Evolutionary conservation across 129 eudicot genomes (phyloP).

Genomic region (Apium graveolens): DNA sequence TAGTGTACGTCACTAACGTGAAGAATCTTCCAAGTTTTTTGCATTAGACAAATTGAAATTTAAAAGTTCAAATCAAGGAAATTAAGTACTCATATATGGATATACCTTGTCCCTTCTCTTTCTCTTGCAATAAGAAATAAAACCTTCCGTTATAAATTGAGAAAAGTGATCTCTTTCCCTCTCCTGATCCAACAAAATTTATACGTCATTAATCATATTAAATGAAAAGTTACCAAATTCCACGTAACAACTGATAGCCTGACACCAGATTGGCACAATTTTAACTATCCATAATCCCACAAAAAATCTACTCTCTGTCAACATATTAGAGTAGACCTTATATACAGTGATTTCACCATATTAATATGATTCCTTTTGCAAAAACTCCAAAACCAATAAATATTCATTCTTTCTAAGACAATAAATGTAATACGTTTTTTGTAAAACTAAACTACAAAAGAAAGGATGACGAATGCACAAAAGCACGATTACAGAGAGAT

Average conservation of each 20-base stretch:
- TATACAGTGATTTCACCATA: neutral
- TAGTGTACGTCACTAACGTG: neutral
- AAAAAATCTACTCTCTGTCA: neutral
- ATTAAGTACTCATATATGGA: neutral
- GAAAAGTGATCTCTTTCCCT: conserved; percentile 96
- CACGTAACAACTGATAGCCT: neutral
- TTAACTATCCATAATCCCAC: neutral
- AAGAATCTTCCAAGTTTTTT: neutral
- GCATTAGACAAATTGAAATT: neutral
- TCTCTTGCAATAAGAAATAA: conserved; percentile 94
- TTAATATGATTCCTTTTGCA: neutral
- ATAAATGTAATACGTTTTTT: neutral
- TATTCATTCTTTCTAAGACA: neutral
- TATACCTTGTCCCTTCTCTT: conserved; percentile 88
- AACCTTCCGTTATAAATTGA: conserved; percentile 97
- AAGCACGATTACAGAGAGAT: neutral
- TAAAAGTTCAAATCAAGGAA: neutral
- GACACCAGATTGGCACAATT: neutral
- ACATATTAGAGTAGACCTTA: neutral
- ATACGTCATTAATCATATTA: neutral
- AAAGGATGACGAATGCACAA: neutral
- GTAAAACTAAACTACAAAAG: neutral
- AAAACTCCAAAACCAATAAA: neutral
- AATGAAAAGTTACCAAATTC: neutral
- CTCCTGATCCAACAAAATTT: conserved; percentile 44